Base-by-base conservation (phyloP, 306 rosid genomes). In the Lathyrus sativus region DNA sequence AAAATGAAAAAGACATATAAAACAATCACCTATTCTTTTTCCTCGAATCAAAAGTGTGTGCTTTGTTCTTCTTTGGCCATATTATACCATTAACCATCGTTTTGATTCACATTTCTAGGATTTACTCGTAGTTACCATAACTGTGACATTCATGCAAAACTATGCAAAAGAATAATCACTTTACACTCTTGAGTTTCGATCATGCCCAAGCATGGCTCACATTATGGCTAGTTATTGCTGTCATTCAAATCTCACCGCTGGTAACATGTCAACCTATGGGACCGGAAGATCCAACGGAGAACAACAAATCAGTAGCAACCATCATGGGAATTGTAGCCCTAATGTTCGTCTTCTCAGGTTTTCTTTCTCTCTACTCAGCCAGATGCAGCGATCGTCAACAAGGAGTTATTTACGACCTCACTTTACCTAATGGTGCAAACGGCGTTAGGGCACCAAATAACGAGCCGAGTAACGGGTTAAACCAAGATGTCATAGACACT, bases 351-450 rank as follows among this genome's bases (percentile, higher is more conserved):
- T 5, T 88, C 68, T 70, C 88, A 0, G 96, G 87, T 19, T 77
- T 92, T 5, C 45, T 89, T 50, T 89, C 98, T 18, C 82, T 92
- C 42, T 89, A 83, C 85, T 75, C 88, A 31, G 95, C 93, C 17
- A 87, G 74, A 53, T 92, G 98, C 68, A 51, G 76, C 0, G 77
- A 79, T 39, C 41, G 70, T 3, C 71, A 82, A 12, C 29, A 18
- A 2, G 55, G 49, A 1, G 81, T 66, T 43, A 55, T 9, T 26
- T 31, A 54, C 0, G 74, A 77, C 56, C 72, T 62, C 2, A 51
- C 75, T 0, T 13, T 76, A 42, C 74, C 76, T 0, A 37, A 42
- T 0, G 65, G 65, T 2, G 35, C 39, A 11, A 54, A 4, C 3
- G 72, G 22, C 3, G 68, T 55, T 6, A 33, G 39, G 3, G 45